Evolutionary conservation across 768 basidiomycete genomes (phyloP).

Genomic region (Suillus subalutaceus): DNA sequence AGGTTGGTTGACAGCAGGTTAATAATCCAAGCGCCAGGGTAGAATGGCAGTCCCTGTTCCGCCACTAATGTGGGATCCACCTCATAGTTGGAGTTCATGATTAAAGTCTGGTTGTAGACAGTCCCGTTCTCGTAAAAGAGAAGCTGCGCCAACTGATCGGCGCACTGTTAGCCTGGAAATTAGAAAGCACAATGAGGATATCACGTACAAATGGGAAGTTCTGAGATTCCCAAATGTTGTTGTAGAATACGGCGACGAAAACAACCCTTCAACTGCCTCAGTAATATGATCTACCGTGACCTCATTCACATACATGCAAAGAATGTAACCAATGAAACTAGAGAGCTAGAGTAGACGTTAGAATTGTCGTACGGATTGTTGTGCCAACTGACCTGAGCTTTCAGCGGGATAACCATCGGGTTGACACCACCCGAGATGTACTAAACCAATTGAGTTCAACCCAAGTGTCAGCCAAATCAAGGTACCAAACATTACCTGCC

Average conservation of each 20-base stretch:
- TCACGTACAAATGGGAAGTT: conserved; percentile 58
- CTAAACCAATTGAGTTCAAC: conserved; percentile 46
- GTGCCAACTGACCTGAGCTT: conserved; percentile 40
- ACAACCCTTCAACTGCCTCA: conserved; percentile 23
- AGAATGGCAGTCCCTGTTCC: conserved; percentile 39
- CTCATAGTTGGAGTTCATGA: conserved; percentile 54
- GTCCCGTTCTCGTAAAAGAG: conserved; percentile 57
- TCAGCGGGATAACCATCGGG: conserved; percentile 56
- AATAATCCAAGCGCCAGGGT: conserved; percentile 29
- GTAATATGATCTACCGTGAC: neutral
- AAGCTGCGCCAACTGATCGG: conserved; percentile 31
- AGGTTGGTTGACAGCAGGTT: conserved; percentile 21
- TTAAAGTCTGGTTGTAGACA: conserved; percentile 52
- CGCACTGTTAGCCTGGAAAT: conserved; percentile 12
- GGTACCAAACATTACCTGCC: conserved; percentile 47
- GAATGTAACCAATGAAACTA: conserved; percentile 47
- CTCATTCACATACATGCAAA: conserved; percentile 47
- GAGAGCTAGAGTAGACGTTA: conserved; percentile 35
- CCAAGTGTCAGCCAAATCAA: conserved; percentile 41
- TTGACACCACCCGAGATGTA: conserved; percentile 35
- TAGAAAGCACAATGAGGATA: conserved; percentile 28
- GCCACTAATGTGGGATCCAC: conserved; percentile 53
- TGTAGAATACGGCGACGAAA: conserved; percentile 42
- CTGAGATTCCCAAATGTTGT: conserved; percentile 59
- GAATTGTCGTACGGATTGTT: neutral